Base-by-base conservation (phyloP, 495 filamentous ascomycete genomes). In the Thozetella sp. region DNA sequence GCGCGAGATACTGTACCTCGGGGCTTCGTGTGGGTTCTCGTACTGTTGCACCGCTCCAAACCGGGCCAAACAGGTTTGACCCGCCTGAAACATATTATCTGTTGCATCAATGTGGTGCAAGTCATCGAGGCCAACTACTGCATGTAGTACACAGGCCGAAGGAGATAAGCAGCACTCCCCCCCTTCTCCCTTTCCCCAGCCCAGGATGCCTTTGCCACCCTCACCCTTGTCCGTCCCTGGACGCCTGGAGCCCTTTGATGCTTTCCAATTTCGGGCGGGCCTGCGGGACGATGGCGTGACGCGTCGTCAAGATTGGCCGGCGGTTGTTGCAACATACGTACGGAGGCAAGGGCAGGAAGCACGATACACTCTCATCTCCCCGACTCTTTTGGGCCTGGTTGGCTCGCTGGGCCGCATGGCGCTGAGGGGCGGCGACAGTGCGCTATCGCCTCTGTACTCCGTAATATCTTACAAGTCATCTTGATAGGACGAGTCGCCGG, bases 41-140 rank as follows among this genome's bases (percentile, higher is more conserved):
- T 48, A 48, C 43, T 19, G 10, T n/a, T 48, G n/a, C n/a, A 55
- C 43, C 25, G 25, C 15, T 48, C 51, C 20, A 53, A 40, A 27
- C 37, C 34, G 24, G 2, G 20, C 52, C 15, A 46, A 30, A 22
- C 60, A 12, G 30, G 46, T 37, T 56, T 55, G 43, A 53, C 4
- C 51, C 34, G 53, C 58, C 54, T 61, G 63, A 65, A 65, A 65
- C 63, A 62, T 40, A 45, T 24, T 53, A 50, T 59, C 53, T 55
- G 55, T 58, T 57, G 60, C 60, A 54, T 57, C 60, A 67, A 34
- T 23, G 51, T 57, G 60, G 57, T 56, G 63, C 53, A 48, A 43
- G 53, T 53, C 34, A 24, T 56, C 30, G 52, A n/a, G n/a, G n/a
- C n/a, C 6, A 48, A 19, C n/a, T 48, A 13, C 43, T 11, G 20